These are phyloP conservation scores for Moelleriella libera DNA, from an alignment of 2,329 filamentous ascomycete species.

Conservation along the genomic window DNA sequence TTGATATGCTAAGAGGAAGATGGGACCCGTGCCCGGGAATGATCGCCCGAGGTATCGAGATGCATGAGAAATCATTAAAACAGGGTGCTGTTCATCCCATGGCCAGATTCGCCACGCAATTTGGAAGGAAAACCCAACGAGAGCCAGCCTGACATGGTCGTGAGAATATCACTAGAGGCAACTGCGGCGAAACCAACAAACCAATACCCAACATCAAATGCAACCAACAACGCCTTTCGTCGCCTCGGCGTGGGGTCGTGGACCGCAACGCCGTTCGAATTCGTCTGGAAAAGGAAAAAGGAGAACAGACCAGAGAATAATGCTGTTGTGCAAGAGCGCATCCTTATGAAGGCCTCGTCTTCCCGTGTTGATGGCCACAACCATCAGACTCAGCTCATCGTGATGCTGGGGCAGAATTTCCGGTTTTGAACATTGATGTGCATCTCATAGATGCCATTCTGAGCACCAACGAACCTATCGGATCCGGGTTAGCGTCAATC, in stretches of 20 bases:
- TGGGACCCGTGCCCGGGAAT: not conserved
- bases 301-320: slow-evolving; percentile 1
- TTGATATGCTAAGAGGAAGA: not conserved
- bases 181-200: too few species aligned
- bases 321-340: not conserved
- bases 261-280: too few species aligned
- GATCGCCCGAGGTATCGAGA: not conserved
- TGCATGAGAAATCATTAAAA: too few species aligned
- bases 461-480: slow-evolving; percentile 44
- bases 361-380: too few species aligned
- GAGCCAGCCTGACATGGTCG: too few species aligned
- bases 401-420: slow-evolving; percentile 42
- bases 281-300: slow-evolving; percentile 1
- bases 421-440: slow-evolving; percentile 48
- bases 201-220: not conserved
- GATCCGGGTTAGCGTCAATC: slow-evolving; percentile 1
- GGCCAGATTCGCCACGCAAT: too few species aligned
- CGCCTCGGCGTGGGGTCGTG: too few species aligned
- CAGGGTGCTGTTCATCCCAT: too few species aligned
- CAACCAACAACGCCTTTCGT: not conserved
- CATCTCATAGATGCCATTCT: slow-evolving; percentile 66
- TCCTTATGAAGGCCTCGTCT: too few species aligned
- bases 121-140: too few species aligned
- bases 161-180: too few species aligned
- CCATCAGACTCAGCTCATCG: slow-evolving; percentile 28